Conservation (phyloP, 768 basidiomycete species). For the Lentinula guzmanii region DNA sequence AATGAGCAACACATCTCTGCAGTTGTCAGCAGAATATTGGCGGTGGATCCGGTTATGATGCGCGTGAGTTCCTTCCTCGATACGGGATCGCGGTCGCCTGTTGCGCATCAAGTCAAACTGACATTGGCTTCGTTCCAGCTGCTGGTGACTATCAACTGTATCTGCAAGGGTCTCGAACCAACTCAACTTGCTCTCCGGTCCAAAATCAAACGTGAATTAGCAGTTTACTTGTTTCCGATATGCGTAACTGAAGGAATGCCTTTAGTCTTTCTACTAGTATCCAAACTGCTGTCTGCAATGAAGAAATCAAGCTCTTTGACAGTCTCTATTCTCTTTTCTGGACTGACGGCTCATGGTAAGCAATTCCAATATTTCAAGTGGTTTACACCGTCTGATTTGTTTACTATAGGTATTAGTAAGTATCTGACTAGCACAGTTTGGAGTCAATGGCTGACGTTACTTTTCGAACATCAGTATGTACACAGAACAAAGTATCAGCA, state of each 20-base stretch:
- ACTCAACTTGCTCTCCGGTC: conserved; percentile 12
- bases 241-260: background rate
- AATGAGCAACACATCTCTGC: background rate
- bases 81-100: background rate
- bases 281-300: conserved; percentile 17
- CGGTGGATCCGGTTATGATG: conserved; percentile 12
- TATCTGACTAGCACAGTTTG: background rate
- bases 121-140: background rate
- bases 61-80: background rate
- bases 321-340: conserved; percentile 13
- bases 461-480: conserved; percentile 11
- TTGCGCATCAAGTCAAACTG: background rate
- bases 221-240: background rate
- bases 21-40: conserved; percentile 18
- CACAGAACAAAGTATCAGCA: conserved; percentile 13
- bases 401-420: conserved; percentile 1
- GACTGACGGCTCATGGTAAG: conserved; percentile 15
- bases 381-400: too few relatives aligned
- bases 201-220: conserved; percentile 13
- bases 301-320: conserved; percentile 14
- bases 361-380: background rate
- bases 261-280: conserved; percentile 12
- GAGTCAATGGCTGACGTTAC: background rate
- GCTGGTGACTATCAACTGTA: background rate
- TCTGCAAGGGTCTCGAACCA: conserved; percentile 5